Conservation (phyloP, 2,329 filamentous ascomycete genomes). For the Paecilomyces niveus region DNA sequence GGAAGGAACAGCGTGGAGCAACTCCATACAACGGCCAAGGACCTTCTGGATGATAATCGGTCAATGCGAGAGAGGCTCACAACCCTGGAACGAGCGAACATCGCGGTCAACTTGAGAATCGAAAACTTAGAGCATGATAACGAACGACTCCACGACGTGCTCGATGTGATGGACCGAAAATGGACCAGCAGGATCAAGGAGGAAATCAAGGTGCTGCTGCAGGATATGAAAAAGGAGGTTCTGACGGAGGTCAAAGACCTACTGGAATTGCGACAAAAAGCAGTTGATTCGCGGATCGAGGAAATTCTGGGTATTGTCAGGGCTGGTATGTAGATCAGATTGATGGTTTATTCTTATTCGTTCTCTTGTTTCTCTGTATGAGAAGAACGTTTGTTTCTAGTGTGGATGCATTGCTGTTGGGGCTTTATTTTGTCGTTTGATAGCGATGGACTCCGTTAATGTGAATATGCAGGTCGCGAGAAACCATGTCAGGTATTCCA, state of each 20-base stretch:
- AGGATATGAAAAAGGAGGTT: constrained; percentile 4
- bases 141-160: neutral
- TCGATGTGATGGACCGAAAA: neutral
- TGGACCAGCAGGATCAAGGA: neutral
- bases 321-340: neutral
- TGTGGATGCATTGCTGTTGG: neutral
- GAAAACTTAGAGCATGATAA: neutral
- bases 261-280: neutral
- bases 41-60: constrained; percentile 6
- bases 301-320: neutral
- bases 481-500: neutral
- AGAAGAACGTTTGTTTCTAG: neutral
- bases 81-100: neutral
- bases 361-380: neutral
- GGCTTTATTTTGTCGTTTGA: neutral
- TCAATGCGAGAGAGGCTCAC: neutral
- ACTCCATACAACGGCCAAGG: constrained; percentile 4
- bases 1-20: constrained; percentile 2
- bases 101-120: neutral
- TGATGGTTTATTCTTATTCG: neutral
- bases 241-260: neutral
- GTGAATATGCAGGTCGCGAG: neutral
- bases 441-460: neutral
- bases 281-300: neutral
- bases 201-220: neutral